Conservation (phyloP, 257 asterid species). For the Forsythia viridissima region DNA sequence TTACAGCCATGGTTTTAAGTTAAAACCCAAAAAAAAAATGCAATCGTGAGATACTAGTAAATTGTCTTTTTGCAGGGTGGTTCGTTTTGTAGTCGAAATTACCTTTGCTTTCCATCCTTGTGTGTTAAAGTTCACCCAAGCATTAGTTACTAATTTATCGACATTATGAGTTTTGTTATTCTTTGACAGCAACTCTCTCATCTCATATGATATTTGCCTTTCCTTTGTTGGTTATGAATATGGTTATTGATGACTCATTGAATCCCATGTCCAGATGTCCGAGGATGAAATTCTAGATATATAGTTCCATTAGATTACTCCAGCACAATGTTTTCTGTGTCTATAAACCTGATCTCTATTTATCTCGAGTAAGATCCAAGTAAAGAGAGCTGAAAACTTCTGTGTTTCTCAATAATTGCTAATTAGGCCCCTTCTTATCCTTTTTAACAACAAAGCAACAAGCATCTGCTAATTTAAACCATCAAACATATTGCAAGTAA, state of each 20-base stretch:
- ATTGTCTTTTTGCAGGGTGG: constrained; percentile 13
- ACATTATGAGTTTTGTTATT: neutral
- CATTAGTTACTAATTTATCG: neutral
- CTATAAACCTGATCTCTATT: neutral
- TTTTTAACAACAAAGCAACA: neutral
- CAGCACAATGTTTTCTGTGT: neutral
- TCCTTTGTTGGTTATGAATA: neutral
- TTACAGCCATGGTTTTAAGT: neutral
- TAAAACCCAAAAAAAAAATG: too few species aligned
- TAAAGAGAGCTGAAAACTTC: neutral
- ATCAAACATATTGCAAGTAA: neutral
- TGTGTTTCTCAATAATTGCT: neutral
- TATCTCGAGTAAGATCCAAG: neutral
- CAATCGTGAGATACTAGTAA: neutral
- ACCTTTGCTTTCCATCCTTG: neutral
- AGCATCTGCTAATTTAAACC: neutral
- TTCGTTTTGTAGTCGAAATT: constrained; percentile 19
- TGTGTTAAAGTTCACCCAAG: neutral
- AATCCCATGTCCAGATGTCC: neutral
- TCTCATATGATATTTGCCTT: neutral
- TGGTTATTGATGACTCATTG: neutral
- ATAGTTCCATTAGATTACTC: too few species aligned
- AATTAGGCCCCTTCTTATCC: neutral
- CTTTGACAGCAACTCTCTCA: neutral
- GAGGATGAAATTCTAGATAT: neutral